These are phyloP conservation scores for Trichosporon sp. DNA, from an alignment of 1,284 basidiomycete genomes.

Conservation along the genomic window DNA sequence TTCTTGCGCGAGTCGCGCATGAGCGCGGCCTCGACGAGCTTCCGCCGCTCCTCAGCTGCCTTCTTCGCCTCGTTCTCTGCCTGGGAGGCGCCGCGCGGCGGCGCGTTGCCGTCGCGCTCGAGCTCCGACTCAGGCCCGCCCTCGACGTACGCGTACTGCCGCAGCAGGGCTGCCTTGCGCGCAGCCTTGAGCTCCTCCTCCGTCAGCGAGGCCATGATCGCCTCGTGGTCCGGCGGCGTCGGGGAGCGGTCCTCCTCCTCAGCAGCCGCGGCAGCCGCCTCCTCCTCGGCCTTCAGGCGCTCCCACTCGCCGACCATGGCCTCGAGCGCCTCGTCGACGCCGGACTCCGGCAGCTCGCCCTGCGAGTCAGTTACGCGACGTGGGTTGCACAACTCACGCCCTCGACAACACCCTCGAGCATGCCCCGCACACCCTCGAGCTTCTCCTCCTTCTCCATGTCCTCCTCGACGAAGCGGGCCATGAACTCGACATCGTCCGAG, in stretches of 20 bases:
- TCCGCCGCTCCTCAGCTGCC: constrained; percentile 39
- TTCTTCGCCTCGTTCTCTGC: constrained; percentile 38
- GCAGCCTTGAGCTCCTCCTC: constrained; percentile 42
- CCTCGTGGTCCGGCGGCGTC: constrained; percentile 19
- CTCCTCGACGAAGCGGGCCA: constrained; percentile 49
- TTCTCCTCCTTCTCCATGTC: constrained; percentile 48
- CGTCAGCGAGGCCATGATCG: constrained; percentile 36
- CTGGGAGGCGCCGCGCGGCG: constrained; percentile 25
- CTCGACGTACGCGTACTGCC: constrained; percentile 49
- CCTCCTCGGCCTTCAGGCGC: constrained; percentile 20
- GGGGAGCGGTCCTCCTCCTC: not conserved
- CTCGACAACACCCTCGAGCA: constrained; percentile 48
- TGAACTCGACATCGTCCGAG: constrained; percentile 47
- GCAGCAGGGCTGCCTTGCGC: constrained; percentile 37
- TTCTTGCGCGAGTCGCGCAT: constrained; percentile 43
- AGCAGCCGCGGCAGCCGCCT: constrained; percentile 18
- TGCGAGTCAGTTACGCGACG: constrained; percentile 6
- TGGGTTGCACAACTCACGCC: constrained; percentile 9
- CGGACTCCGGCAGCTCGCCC: constrained; percentile 27
- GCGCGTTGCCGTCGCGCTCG: constrained; percentile 20
- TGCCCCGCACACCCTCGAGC: constrained; percentile 46
- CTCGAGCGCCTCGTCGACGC: constrained; percentile 33
- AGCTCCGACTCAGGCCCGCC: constrained; percentile 29
- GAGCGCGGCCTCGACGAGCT: constrained; percentile 41
- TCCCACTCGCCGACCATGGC: constrained; percentile 37